These are phyloP conservation scores for Raffaelea arxii DNA, from an alignment of 2,329 filamentous ascomycete genomes.

Conservation along the genomic window DNA sequence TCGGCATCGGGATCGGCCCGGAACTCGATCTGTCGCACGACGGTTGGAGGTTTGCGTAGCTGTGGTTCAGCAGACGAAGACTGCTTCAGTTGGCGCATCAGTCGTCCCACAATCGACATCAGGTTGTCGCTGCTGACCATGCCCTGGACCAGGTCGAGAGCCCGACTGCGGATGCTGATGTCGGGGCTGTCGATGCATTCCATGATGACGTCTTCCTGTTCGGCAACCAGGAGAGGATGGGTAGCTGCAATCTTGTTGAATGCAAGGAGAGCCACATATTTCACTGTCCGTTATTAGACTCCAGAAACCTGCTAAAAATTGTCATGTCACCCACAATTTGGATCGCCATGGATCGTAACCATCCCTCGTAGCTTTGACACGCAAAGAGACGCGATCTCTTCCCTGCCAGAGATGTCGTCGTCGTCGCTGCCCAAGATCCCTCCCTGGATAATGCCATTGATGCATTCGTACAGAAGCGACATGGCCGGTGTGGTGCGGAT, in stretches of 20 bases:
- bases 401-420: conserved; percentile 62
- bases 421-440: conserved; percentile 81
- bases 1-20: conserved; percentile 41
- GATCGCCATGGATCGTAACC: conserved; percentile 86
- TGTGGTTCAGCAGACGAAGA: conserved; percentile 41
- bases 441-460: conserved; percentile 95
- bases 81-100: conserved; percentile 77
- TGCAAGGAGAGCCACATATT: conserved; percentile 91
- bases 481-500: conserved; percentile 93
- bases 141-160: conserved; percentile 80
- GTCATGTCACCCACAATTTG: conserved; percentile 75
- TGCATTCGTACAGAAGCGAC: conserved; percentile 97
- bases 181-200: conserved; percentile 93
- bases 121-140: conserved; percentile 90
- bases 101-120: conserved; percentile 69
- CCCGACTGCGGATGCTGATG: conserved; percentile 89
- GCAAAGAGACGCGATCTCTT: conserved; percentile 86
- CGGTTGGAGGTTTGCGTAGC: conserved; percentile 22
- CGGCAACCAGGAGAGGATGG: conserved; percentile 77
- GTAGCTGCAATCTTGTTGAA: conserved; percentile 91
- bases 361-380: conserved; percentile 89
- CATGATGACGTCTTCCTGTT: conserved; percentile 93
- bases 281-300: conserved; percentile 47
- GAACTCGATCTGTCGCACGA: conserved; percentile 34
- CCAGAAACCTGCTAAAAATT: background rate